Evolutionary conservation across 805 yeast species (phyloP).

Genomic region (Pichia cephalocereana): DNA sequence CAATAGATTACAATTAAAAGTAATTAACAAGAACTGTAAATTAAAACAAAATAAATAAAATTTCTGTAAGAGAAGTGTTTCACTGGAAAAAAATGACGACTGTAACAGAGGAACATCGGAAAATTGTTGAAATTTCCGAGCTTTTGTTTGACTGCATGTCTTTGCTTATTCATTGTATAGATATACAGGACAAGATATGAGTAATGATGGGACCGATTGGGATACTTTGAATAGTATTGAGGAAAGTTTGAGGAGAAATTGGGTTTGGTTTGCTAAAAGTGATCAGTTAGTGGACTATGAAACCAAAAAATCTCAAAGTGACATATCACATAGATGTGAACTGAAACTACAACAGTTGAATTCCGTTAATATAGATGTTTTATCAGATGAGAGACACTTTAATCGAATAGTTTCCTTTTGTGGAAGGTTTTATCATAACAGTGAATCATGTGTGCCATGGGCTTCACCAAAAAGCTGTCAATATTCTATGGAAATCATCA

Average conservation of each 20-base stretch:
- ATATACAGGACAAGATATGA: too few species aligned
- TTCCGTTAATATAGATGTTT: background rate
- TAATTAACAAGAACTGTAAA: too few species aligned
- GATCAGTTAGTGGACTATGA: background rate
- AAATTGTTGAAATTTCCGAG: too few species aligned
- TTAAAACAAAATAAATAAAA: too few species aligned
- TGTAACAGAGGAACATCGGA: too few species aligned
- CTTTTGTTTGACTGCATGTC: too few species aligned
- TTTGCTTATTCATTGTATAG: too few species aligned
- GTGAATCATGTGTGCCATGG: constrained; percentile 4
- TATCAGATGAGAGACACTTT: too few species aligned
- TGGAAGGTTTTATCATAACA: background rate
- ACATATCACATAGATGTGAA: background rate
- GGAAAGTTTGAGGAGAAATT: constrained; percentile 2
- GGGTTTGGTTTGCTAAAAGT: constrained; percentile 7
- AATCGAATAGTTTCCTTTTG: background rate
- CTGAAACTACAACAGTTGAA: background rate
- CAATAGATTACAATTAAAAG: too few species aligned
- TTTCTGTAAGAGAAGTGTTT: too few species aligned
- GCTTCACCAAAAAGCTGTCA: background rate
- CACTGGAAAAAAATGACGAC: too few species aligned
- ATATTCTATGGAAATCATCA: background rate
- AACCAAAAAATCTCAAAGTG: background rate
- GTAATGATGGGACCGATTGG: background rate
- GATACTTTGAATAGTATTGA: background rate